Evolutionary conservation across 805 yeast genomes (phyloP).

Genomic region (Monosporozyma yasuniensis): DNA sequence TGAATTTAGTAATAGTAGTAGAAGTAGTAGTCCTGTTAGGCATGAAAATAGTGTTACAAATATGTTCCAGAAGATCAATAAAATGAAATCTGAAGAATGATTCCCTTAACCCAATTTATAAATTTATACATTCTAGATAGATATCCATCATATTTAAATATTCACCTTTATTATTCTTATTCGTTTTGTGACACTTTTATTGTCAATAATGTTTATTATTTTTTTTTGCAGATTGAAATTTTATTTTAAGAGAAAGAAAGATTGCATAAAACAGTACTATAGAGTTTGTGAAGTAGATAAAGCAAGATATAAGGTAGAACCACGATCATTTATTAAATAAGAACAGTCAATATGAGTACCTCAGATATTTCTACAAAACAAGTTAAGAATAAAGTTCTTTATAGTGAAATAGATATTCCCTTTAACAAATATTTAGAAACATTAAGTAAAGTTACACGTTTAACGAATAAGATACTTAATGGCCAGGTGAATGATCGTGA

Average conservation of each 20-base stretch:
- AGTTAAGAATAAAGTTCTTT: conserved; percentile 19
- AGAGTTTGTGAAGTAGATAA: no score
- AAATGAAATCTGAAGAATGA: background rate
- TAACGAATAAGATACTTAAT: conserved; percentile 14
- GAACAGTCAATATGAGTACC: background rate
- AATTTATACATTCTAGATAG: background rate
- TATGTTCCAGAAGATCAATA: background rate
- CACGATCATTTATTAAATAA: no score
- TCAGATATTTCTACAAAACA: conserved; percentile 6
- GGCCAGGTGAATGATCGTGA: conserved; percentile 16
- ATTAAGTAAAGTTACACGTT: conserved; percentile 12
- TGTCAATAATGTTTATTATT: background rate
- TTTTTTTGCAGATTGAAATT: background rate
- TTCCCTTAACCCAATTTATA: background rate
- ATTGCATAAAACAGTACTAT: no score
- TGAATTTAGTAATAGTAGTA: background rate
- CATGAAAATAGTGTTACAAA: background rate
- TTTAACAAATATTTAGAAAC: conserved; percentile 21
- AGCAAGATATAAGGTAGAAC: background rate
- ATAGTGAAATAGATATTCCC: conserved; percentile 21
- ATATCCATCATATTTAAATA: background rate
- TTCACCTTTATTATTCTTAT: background rate
- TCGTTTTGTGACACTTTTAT: background rate
- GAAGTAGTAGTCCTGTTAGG: background rate
- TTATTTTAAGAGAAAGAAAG: no score